phyloP scores from a whole-genome alignment of 768 basidiomycete species.

The Tricholoma saponaceum region DNA sequence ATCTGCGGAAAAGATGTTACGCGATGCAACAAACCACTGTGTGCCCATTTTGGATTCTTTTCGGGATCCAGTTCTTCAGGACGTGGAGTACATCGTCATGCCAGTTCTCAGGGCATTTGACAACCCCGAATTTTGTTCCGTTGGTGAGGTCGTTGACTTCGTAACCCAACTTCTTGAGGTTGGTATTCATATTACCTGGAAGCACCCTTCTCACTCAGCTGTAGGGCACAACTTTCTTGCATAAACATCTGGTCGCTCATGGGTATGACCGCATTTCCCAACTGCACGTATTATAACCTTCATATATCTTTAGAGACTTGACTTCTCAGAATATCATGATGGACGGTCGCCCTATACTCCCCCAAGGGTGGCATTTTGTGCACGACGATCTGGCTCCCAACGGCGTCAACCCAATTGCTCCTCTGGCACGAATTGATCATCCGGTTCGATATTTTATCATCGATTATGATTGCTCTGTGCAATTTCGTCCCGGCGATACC shows the following conservation, averaged over 20 bases:
- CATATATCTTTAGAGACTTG: constrained; percentile 19
- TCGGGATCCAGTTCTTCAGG: constrained; percentile 7
- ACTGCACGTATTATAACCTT: not conserved
- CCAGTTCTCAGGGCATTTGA: constrained; percentile 33
- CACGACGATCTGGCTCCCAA: constrained; percentile 25
- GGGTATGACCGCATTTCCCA: constrained; percentile 14
- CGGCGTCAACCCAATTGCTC: constrained; percentile 23
- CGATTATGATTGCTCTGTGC: constrained; percentile 27
- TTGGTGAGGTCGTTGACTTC: constrained; percentile 27
- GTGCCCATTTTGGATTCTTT: constrained; percentile 19
- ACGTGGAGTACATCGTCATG: constrained; percentile 25
- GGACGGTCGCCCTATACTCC: constrained; percentile 28
- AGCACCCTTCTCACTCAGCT: not conserved
- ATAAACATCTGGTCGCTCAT: constrained; percentile 28
- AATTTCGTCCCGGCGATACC: constrained; percentile 15
- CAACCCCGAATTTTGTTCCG: constrained; percentile 25
- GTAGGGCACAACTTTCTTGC: constrained; percentile 27
- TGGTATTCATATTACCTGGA: not conserved
- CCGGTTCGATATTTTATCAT: constrained; percentile 36
- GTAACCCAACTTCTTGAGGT: constrained; percentile 23
- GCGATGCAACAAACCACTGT: constrained; percentile 8
- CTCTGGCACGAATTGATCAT: constrained; percentile 26
- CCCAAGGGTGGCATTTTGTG: constrained; percentile 32
- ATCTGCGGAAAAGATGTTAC: not conserved
- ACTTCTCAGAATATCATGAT: constrained; percentile 34